Evolutionary conservation across 169 alveolate species (phyloP), one percentile per base, ranked within the genome.

Genomic region (Cyclospora cayetanensis): DNA sequence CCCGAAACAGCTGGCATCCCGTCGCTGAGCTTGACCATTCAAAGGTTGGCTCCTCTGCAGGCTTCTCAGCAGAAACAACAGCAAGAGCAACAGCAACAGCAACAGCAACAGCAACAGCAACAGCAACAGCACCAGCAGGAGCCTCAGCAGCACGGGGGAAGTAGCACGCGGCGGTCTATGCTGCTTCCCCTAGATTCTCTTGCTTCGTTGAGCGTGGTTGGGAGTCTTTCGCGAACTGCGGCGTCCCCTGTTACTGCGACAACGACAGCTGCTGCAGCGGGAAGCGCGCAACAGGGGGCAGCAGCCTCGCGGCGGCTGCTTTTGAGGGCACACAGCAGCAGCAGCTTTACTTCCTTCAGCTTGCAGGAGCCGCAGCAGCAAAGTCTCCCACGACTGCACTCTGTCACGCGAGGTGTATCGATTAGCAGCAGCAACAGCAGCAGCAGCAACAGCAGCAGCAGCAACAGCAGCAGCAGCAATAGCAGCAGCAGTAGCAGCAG

Each of bases 341-440:
- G 83, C 83, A 70, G 53, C 83, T 37, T 9, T 4, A 55, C 53
- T 55, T 70, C 83, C 53, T 37, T 70, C 53, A 35, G 55, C 53
- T 29, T 70, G 27, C 83, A 37, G 22, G 83, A 70, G 29, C 83
- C 83, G 20, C 83, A 70, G 83, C 83, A 70, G 83, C 83, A 70
- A 15, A 70, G 83, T 11, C 83, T 39, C 31, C 83, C 83, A 4
- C 20, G 83, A 34, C 53, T 70, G n/a, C 46, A 37, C 34, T 4
- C 46, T 15, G 35, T 18, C 43, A 42, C 46, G 46, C 9, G 37
- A 22, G 34, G 77, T 42, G 34, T 43, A 27, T 2, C 53, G 53
- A 68, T 43, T 50, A 11, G 76, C 4, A 63, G 37, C 4, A 25
- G 9, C 76, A n/a, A 12, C 76, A 20, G 76, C 4, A n/a, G 9